Conservation (phyloP, 805 yeast species). For the Saturnispora hagleri region DNA sequence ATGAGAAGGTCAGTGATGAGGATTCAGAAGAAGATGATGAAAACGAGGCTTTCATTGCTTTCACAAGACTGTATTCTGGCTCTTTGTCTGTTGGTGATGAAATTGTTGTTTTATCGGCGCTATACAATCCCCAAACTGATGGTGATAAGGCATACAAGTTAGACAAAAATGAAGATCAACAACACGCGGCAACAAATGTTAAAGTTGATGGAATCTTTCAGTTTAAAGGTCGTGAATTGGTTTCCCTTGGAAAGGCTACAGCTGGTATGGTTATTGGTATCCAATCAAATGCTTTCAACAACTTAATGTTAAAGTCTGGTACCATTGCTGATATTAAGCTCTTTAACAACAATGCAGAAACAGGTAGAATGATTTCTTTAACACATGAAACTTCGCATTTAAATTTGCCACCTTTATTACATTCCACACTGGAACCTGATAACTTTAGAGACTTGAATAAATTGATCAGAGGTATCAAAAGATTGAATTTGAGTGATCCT, state of each 20-base stretch:
- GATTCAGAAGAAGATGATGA: constrained; percentile 31
- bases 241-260: constrained; percentile 70
- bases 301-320: constrained; percentile 75
- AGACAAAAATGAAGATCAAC: constrained; percentile 15
- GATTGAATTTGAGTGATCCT: constrained; percentile 85
- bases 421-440: constrained; percentile 92
- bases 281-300: constrained; percentile 64
- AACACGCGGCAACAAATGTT: constrained; percentile 42
- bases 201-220: constrained; percentile 63
- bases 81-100: constrained; percentile 66
- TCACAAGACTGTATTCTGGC: constrained; percentile 86
- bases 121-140: constrained; percentile 52
- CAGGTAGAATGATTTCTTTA: constrained; percentile 44
- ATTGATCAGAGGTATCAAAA: constrained; percentile 67
- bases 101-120: constrained; percentile 75
- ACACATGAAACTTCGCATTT: constrained; percentile 68
- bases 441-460: constrained; percentile 73
- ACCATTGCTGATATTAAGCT: constrained; percentile 50
- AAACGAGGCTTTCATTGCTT: constrained; percentile 70
- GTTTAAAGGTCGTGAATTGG: constrained; percentile 87
- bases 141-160: constrained; percentile 30
- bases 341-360: not conserved
- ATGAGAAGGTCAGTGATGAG: constrained; percentile 12
- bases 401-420: constrained; percentile 82
- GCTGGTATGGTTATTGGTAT: constrained; percentile 95